A percentile compares a stretch with the other conserved stretches of the same genome.
These are phyloP conservation scores for Perilla frutescens DNA, from an alignment of 257 asterid genomes.

Conservation along the genomic window DNA sequence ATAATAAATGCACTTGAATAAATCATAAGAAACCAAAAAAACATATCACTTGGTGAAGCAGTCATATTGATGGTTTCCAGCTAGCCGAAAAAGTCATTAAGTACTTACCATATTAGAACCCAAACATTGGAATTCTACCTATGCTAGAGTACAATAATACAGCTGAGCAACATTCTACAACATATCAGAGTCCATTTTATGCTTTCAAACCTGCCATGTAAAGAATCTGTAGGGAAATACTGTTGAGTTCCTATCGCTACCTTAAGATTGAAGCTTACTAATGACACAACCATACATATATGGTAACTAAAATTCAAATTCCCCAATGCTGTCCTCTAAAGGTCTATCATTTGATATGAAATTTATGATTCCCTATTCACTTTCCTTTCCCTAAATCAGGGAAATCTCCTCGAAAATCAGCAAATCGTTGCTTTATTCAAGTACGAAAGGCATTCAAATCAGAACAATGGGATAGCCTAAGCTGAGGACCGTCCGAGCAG, in stretches of 20 bases:
- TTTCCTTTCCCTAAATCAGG: no score
- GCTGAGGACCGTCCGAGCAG: not conserved
- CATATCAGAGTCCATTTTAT: constrained; percentile 3
- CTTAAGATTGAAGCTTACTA: not conserved
- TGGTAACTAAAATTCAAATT: not conserved
- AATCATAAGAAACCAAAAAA: constrained; percentile 8
- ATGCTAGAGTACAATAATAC: constrained; percentile 1
- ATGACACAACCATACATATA: not conserved
- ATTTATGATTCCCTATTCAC: not conserved
- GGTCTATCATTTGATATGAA: not conserved
- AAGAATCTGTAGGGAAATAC: no score
- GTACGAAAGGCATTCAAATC: constrained; percentile 7
- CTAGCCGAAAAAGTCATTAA: constrained; percentile 2
- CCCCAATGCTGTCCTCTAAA: not conserved
- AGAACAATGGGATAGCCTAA: not conserved
- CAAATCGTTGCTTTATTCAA: not conserved
- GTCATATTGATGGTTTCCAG: constrained; percentile 18
- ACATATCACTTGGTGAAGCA: not conserved
- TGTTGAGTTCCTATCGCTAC: not conserved
- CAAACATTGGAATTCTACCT: not conserved
- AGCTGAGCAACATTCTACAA: not conserved
- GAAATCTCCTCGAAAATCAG: no score
- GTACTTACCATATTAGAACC: constrained; percentile 17
- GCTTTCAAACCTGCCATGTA: not conserved
- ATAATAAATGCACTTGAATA: constrained; percentile 9